A percentile compares a stretch with the other conserved stretches of the same genome.
Conservation (phyloP, 768 basidiomycete species). For the Tulasnella sp. region DNA sequence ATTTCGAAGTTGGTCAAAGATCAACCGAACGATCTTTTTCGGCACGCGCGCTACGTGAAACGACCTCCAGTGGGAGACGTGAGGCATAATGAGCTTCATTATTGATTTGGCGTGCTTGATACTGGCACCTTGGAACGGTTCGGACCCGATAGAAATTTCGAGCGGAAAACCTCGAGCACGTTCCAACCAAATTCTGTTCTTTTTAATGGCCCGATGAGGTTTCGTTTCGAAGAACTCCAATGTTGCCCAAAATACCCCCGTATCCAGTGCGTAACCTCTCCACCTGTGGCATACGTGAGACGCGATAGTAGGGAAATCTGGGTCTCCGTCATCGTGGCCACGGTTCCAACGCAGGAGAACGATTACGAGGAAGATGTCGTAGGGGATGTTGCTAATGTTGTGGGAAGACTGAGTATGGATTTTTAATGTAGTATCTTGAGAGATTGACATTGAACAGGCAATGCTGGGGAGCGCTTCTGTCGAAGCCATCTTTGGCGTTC, state of each 20-base stretch:
- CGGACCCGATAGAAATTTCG: no score
- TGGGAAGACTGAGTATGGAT: background rate
- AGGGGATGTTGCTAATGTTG: background rate
- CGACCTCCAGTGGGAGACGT: no score
- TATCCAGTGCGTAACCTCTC: background rate
- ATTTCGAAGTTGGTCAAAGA: no score
- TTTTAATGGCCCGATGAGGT: background rate
- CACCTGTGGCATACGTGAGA: conserved; percentile 7
- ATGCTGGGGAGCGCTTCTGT: no score
- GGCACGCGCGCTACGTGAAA: no score
- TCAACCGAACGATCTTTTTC: no score
- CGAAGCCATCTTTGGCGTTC: no score
- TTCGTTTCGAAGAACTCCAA: background rate
- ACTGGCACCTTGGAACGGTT: no score
- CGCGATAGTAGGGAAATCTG: background rate
- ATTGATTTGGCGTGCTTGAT: no score
- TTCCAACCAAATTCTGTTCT: background rate
- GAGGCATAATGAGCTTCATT: no score
- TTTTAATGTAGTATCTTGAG: background rate
- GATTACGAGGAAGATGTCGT: background rate
- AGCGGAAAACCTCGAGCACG: no score
- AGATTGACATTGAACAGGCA: background rate
- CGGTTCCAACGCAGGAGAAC: background rate
- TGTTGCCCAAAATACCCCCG: background rate
- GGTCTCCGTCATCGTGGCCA: background rate